Evolutionary conservation across 176 grass and related monocot genomes (phyloP), one percentile per base, ranked within the genome.

Genomic region (Oropetium thomaeum): DNA sequence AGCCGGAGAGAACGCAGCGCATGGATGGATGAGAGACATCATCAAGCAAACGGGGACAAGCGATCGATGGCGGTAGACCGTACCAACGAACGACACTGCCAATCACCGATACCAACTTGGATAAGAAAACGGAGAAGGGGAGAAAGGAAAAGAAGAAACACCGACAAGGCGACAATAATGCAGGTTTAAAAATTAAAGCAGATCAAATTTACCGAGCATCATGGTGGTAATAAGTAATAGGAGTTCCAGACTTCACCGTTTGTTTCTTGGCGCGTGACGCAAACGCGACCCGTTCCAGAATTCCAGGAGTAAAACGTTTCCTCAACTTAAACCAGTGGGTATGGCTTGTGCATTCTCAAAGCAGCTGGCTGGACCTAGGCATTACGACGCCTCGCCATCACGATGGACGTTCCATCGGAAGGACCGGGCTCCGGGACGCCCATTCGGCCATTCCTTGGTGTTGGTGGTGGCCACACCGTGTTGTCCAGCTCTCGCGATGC

Each of bases 101-200:
- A 17, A 42, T 42, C 84, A 87, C 84, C 84, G 84, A 87, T 65
- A 58, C 45, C 65, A 57, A 6, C 22, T n/a, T 38, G 44, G 7
- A 30, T 17, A 38, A 34, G 51, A 54, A 25, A 54, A 54, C n/a
- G 8, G 51, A 54, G 10, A 69, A 54, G 15, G 41, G 2, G 20
- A 9, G 48, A 4, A 52, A n/a, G n/a, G 4, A 32, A 14, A 17
- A 22, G 29, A 20, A 47, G 48, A 20, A 15, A 49, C 57, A 8
- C 84, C 42, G 62, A 81, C 64, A 81, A n/a, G n/a, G n/a, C n/a
- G n/a, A n/a, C n/a, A n/a, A n/a, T n/a, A n/a, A n/a, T n/a, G n/a
- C n/a, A n/a, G n/a, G n/a, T n/a, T n/a, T n/a, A n/a, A n/a, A n/a
- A n/a, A n/a, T n/a, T n/a, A n/a, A n/a, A n/a, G n/a, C n/a, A n/a